Evolutionary conservation across 805 yeast genomes (phyloP).

Genomic region (Candida verbasci): DNA sequence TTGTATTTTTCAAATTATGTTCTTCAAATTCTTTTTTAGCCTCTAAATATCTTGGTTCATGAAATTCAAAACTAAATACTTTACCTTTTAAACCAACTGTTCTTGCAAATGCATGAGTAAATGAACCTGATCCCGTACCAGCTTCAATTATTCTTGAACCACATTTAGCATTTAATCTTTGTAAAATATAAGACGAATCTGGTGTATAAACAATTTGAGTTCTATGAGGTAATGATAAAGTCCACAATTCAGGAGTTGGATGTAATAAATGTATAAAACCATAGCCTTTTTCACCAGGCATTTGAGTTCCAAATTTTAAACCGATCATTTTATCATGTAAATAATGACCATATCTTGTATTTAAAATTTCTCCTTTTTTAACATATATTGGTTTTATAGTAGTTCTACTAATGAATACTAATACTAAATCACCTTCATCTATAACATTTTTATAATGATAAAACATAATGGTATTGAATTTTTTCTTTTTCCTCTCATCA

Average conservation of each 20-base stretch:
- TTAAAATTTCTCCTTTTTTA: slow-evolving; percentile 54
- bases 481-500: slow-evolving; percentile 2
- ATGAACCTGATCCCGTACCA: slow-evolving; percentile 96
- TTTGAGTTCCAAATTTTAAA: slow-evolving; percentile 75
- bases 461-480: slow-evolving; percentile 40
- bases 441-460: slow-evolving; percentile 59
- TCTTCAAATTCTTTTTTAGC: slow-evolving; percentile 72
- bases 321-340: slow-evolving; percentile 85
- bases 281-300: slow-evolving; percentile 66
- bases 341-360: slow-evolving; percentile 87
- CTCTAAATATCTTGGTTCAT: slow-evolving; percentile 73
- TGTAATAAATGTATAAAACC: slow-evolving; percentile 86
- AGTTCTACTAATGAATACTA: slow-evolving; percentile 81
- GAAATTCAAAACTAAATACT: slow-evolving; percentile 87
- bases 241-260: slow-evolving; percentile 96
- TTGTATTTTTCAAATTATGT: slow-evolving; percentile 65
- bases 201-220: slow-evolving; percentile 97
- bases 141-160: slow-evolving; percentile 88
- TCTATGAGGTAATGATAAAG: slow-evolving; percentile 91
- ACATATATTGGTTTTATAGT: slow-evolving; percentile 72
- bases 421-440: slow-evolving; percentile 80
- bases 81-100: slow-evolving; percentile 59
- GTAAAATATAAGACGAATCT: slow-evolving; percentile 87
- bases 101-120: slow-evolving; percentile 88
- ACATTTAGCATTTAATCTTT: slow-evolving; percentile 67